Evolutionary conservation across 202 grass and related monocot genomes (phyloP).

Genomic region (Hordeum pubiflorum): DNA sequence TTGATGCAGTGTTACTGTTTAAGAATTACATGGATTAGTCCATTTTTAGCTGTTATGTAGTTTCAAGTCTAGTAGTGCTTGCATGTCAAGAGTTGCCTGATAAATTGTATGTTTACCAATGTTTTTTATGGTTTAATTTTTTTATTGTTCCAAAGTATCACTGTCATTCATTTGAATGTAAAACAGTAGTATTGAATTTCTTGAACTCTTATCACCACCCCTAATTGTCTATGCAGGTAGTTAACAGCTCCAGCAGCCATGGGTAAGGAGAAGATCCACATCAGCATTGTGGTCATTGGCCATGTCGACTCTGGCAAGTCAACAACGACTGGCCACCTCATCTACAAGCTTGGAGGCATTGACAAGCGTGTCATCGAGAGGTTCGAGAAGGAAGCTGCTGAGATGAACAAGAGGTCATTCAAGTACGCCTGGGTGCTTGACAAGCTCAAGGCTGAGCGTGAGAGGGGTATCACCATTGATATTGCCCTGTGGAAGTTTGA

Average conservation of each 20-base stretch:
- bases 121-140: background rate
- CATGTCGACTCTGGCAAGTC: slow-evolving; percentile 5
- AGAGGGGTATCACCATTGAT: slow-evolving; percentile 10
- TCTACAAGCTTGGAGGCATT: slow-evolving; percentile 15
- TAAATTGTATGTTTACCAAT: background rate
- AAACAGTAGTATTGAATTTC: background rate
- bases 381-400: background rate
- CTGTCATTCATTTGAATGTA: background rate
- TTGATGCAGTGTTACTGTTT: background rate
- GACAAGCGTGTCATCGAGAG: slow-evolving; percentile 1
- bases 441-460: slow-evolving; percentile 11
- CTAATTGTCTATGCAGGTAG: background rate
- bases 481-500: background rate
- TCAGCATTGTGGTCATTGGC: slow-evolving; percentile 11
- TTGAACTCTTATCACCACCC: background rate
- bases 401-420: slow-evolving; percentile 16
- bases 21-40: background rate
- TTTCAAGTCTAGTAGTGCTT: too few species aligned
- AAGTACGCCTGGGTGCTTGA: slow-evolving; percentile 4
- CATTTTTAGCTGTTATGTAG: background rate
- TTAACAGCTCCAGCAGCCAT: background rate
- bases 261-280: slow-evolving; percentile 1
- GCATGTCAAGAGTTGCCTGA: background rate
- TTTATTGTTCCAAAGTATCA: background rate
- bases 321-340: background rate